Conservation (phyloP, 805 yeast genomes). For the Barnettozyma salicaria region DNA sequence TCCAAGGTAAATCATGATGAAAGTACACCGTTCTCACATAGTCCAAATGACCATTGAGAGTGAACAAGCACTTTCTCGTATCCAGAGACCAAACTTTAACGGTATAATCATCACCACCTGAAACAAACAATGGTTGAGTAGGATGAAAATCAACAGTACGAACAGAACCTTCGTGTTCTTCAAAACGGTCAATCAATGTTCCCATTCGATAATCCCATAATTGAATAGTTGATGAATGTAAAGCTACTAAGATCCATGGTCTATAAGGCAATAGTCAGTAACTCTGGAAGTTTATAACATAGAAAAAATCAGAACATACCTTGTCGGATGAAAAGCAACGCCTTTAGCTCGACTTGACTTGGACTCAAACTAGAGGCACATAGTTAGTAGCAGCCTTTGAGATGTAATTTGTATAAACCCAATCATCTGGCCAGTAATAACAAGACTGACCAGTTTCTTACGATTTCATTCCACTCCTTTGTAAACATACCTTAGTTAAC, state of each 20-base stretch:
- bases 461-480: no score
- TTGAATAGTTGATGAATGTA: conserved; percentile 97
- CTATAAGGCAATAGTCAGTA: conserved; percentile 31
- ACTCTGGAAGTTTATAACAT: no score
- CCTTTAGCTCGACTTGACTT: conserved; percentile 97
- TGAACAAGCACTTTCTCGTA: conserved; percentile 87
- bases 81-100: conserved; percentile 94
- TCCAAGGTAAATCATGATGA: conserved; percentile 97
- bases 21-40: conserved; percentile 90
- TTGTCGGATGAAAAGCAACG: conserved; percentile 91
- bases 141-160: conserved; percentile 95
- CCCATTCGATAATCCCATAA: conserved; percentile 99
- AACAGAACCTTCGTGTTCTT: conserved; percentile 98
- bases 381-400: conserved; percentile 7
- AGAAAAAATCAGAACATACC: conserved; percentile 30
- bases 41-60: conserved; percentile 90
- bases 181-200: conserved; percentile 89
- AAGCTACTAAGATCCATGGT: conserved; percentile 94
- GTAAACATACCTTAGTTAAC: conserved; percentile 61
- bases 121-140: conserved; percentile 92
- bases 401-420: background rate
- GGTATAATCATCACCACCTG: conserved; percentile 96
- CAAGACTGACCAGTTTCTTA: background rate
- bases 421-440: background rate
- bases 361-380: conserved; percentile 70